phyloP scores from a whole-genome alignment of 2,329 filamentous ascomycete genomes.

The Cryphonectria nitschkei region DNA sequence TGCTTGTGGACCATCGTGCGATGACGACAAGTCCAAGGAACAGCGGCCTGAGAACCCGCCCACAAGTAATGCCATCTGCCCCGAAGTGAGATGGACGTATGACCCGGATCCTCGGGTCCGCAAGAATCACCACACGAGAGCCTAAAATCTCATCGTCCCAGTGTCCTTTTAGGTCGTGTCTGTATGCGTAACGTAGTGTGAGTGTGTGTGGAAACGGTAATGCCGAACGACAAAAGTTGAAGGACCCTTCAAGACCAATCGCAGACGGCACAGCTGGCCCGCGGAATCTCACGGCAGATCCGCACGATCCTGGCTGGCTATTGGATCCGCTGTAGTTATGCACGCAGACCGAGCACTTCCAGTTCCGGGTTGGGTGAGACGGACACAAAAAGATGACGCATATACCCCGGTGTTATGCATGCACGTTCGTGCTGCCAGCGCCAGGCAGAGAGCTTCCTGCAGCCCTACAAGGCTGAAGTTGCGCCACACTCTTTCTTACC shows the following conservation, averaged over 20 bases:
- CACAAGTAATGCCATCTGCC: not conserved
- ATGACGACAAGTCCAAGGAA: not conserved
- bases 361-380: slow-evolving; percentile 1
- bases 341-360: not conserved
- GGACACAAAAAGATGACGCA: not conserved
- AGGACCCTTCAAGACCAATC: not conserved
- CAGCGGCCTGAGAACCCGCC: not conserved
- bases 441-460: slow-evolving; percentile 17
- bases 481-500: not conserved
- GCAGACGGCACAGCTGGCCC: not conserved
- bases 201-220: slow-evolving; percentile 9
- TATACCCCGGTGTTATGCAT: not conserved
- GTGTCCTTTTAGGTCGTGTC: not conserved
- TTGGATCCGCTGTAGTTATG: not conserved
- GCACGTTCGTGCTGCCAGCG: slow-evolving; percentile 3
- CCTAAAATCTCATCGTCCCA: slow-evolving; percentile 13
- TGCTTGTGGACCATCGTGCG: not conserved
- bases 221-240: not conserved
- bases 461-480: slow-evolving; percentile 25
- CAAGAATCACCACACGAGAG: slow-evolving; percentile 11
- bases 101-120: not conserved
- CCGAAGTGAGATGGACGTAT: not conserved
- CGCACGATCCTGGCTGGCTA: not conserved
- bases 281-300: slow-evolving; percentile 8
- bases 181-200: not conserved